Evolutionary conservation across 2,329 filamentous ascomycete genomes (phyloP), one percentile per base, ranked within the genome.

Genomic region (Fusarium sulawesiense): DNA sequence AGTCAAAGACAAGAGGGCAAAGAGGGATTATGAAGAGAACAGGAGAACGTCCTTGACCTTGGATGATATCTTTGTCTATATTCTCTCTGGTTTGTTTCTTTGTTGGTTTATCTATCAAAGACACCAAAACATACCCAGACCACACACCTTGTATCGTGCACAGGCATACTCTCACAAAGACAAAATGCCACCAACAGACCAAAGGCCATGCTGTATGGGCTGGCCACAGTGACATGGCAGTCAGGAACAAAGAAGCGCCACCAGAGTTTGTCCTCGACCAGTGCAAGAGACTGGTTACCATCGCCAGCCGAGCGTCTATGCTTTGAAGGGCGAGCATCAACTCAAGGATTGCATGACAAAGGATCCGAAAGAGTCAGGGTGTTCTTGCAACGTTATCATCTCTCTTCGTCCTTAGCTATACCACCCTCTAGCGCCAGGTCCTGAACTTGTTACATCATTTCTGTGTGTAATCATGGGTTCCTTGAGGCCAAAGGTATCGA

Each of bases 391-490:
- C 27, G 16, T 23, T 18, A 34, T 46, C 30, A 13, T 29, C 46
- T 32, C 20, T 37, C 40, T 27, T 45, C 37, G 25, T 49, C 37
- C 48, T 77, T 73, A 91, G 69, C 84, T 87, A 76, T 93, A 92
- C 91, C 91, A 93, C 25, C 89, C 88, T 37, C 84, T 80, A 14
- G 85, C 84, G 4, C 86, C 88, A 8, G 87, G 86, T 3, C 84
- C 85, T 29, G 82, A 78, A 30, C 78, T 79, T 9, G 79, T 79
- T 60, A 87, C 82, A 68, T 93, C 90, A 66, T 87, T 82, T 18
- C 96, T 88, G 78, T 97, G 92, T n/a, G 90, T 87, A 67, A 99
- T 98, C 80, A 98, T 91, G 2, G 92, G 85, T 69, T 93, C 85
- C n/a, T 83, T 86, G 70, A 98, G 93, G 27, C 91, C 83, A 75